Evolutionary conservation across 345 rosid species (phyloP).

Genomic region (Eucalyptus melliodora): DNA sequence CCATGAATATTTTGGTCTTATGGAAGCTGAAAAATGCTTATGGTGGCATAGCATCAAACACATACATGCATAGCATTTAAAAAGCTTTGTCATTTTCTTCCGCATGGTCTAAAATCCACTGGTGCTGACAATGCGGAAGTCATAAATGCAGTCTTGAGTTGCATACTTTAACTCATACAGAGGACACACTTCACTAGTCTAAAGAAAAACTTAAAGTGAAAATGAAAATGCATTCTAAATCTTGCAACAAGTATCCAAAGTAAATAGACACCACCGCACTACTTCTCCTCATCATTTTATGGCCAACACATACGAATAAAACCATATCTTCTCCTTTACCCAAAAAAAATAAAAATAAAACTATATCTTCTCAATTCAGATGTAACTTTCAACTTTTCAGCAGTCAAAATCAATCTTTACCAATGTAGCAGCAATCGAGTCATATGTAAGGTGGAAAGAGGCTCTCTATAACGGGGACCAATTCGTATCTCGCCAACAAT

Average conservation of each 20-base stretch:
- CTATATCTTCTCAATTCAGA: not conserved
- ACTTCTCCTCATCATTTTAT: not conserved
- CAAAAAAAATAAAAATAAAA: not conserved
- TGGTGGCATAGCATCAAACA: not conserved
- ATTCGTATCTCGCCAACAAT: not conserved
- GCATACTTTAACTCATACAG: not conserved
- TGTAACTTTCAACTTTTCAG: no score
- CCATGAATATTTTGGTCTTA: not conserved
- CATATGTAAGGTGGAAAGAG: not conserved
- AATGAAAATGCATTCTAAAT: not conserved
- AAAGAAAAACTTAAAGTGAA: not conserved
- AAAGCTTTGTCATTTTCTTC: not conserved
- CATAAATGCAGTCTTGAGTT: not conserved
- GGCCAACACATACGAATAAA: not conserved
- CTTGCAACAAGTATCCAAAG: not conserved
- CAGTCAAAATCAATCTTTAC: not conserved
- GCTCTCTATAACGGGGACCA: not conserved
- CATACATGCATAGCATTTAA: not conserved
- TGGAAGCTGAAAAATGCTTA: not conserved
- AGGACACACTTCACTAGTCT: not conserved
- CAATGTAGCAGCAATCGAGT: not conserved
- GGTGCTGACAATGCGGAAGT: not conserved
- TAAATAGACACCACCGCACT: not conserved
- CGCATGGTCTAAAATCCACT: not conserved
- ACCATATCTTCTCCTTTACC: not conserved